Evolutionary conservation across 1,284 basidiomycete species (phyloP), one percentile per base, ranked within the genome.

Genomic region (Papiliotrema fonsecae): DNA sequence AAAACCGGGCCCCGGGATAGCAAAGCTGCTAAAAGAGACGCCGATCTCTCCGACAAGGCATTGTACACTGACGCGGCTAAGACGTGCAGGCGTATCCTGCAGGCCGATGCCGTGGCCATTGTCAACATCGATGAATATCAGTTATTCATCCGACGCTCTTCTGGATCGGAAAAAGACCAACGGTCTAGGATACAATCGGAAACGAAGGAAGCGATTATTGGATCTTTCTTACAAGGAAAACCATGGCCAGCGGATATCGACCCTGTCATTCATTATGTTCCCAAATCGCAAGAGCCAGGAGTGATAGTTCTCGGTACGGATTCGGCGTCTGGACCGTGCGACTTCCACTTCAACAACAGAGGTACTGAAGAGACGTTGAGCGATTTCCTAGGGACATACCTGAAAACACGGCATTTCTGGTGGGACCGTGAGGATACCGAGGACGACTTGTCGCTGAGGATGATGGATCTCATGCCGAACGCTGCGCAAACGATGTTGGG

Each of bases 121-220:
- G 50, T 70, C 28, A 55, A 60, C 38, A 49, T 66, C 39, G 61
- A 60, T 36, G 65, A 69, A 26, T 67, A 60, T 41, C 63, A 69
- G 41, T 51, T 70, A 13, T 70, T 60, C 51, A 57, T 67, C 24
- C 55, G 56, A 24, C 47, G 45, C 9, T 19, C 37, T 2, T 39
- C n/a, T 7, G 52, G 45, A 53, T n/a, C 32, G 22, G 22, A 56
- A 48, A 9, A 18, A 10, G 45, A 42, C 11, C 26, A 39, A 34
- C 47, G 36, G n/a, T 49, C 52, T 26, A 51, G 52, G 42, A 46
- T 51, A 19, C 45, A 50, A 13, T 32, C 45, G 13, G 38, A 55
- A 32, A 54, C 41, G 1, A 65, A 62, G 45, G 64, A 66, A 41
- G 47, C 47, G 7, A 61, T 67, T 36, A 50, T 65, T 18, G 24